Conservation (phyloP, 2,329 filamentous ascomycete species). For the Purpureocillium lavendulum region DNA sequence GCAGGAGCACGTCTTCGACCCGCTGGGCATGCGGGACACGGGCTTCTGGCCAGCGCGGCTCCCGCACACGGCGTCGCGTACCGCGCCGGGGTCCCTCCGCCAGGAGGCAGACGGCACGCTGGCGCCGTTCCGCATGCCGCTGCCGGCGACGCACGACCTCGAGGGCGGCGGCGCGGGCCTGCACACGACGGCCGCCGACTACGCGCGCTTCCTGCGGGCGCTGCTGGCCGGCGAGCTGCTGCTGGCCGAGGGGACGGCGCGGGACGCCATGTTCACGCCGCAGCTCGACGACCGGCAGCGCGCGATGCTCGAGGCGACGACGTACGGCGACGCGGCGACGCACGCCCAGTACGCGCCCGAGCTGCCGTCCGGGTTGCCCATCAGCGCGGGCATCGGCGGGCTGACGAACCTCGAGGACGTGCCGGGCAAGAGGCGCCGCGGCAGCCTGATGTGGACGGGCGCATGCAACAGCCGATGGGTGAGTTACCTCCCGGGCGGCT, state of each 20-base stretch:
- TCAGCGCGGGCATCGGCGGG: slow-evolving; percentile 30
- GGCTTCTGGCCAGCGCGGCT: slow-evolving; percentile 8
- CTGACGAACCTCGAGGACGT: slow-evolving; percentile 29
- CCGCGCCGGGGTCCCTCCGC: slow-evolving; percentile 11
- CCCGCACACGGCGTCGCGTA: slow-evolving; percentile 14
- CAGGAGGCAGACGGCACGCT: slow-evolving; percentile 12
- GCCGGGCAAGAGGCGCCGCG: slow-evolving; percentile 28
- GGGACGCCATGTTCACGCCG: slow-evolving; percentile 27
- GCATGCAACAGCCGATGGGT: slow-evolving; percentile 33
- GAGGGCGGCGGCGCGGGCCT: slow-evolving; percentile 35
- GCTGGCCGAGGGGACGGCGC: slow-evolving; percentile 18
- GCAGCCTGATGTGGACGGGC: slow-evolving; percentile 34
- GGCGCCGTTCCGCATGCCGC: slow-evolving; percentile 7
- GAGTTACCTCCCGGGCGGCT: slow-evolving; percentile 12
- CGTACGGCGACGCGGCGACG: slow-evolving; percentile 9
- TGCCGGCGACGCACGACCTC: slow-evolving; percentile 20
- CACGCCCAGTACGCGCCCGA: slow-evolving; percentile 25
- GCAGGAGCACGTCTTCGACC: not conserved
- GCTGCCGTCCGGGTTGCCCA: slow-evolving; percentile 17
- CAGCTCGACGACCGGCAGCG: slow-evolving; percentile 25
- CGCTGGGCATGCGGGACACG: not conserved
- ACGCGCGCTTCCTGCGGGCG: slow-evolving; percentile 23
- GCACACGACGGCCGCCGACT: slow-evolving; percentile 31
- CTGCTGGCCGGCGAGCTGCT: slow-evolving; percentile 17
- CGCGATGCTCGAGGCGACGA: slow-evolving; percentile 8